Evolutionary conservation across 441 rosid genomes (phyloP).

Genomic region (Erodium trifolium): DNA sequence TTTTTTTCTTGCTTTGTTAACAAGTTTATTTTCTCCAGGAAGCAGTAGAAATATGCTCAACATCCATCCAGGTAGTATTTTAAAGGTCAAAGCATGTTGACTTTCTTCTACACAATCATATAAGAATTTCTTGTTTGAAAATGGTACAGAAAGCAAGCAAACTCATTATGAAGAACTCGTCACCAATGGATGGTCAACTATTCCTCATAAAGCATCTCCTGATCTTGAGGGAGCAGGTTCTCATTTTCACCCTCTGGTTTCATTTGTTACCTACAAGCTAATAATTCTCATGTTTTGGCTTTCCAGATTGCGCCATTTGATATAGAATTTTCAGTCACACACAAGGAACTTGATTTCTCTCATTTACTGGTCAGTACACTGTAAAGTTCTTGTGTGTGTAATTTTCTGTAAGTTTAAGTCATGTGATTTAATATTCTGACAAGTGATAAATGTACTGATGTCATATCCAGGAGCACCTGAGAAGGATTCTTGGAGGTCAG

Average conservation of each 20-base stretch:
- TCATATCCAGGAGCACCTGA: constrained; percentile 64
- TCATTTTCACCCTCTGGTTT: constrained; percentile 17
- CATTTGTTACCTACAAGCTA: constrained; percentile 16
- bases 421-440: too few species aligned
- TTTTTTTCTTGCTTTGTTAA: constrained; percentile 11
- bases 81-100: too few species aligned
- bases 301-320: constrained; percentile 92
- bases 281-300: constrained; percentile 15
- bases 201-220: constrained; percentile 91
- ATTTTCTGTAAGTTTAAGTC: neutral
- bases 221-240: constrained; percentile 87
- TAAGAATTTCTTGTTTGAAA: too few species aligned
- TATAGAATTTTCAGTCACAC: constrained; percentile 86
- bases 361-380: constrained; percentile 79
- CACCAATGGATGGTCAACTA: constrained; percentile 86
- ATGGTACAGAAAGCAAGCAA: constrained; percentile 65
- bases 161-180: constrained; percentile 62
- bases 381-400: constrained; percentile 10
- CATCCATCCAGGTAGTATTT: constrained; percentile 70
- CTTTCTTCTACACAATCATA: too few species aligned
- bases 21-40: constrained; percentile 47
- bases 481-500: constrained; percentile 96
- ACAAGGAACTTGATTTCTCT: constrained; percentile 98
- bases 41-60: constrained; percentile 91
- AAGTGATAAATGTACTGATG: neutral